Conservation (phyloP, 257 asterid species). For the Rubia yunnanensis region DNA sequence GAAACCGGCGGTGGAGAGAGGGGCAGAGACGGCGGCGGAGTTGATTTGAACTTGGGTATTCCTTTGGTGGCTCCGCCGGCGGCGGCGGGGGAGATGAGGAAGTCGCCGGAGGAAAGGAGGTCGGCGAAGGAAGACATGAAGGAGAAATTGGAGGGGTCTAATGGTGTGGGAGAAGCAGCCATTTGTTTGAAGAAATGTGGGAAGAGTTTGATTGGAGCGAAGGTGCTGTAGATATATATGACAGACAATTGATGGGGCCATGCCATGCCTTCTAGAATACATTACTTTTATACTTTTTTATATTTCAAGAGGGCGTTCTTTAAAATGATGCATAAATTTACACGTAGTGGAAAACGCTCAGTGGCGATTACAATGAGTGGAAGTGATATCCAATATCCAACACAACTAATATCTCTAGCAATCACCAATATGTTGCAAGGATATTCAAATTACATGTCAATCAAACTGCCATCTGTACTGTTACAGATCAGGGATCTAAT, state of each 20-base stretch:
- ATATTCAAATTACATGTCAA: no score
- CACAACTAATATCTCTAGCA: no score
- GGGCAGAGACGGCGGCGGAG: conserved; percentile 81
- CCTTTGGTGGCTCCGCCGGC: conserved; percentile 31
- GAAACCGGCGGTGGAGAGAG: conserved; percentile 52
- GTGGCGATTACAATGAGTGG: no score
- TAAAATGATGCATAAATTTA: no score
- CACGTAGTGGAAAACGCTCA: no score
- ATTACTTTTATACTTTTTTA: no score
- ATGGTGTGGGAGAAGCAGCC: conserved; percentile 30
- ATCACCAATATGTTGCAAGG: no score
- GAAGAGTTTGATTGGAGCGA: not conserved
- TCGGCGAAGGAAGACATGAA: conserved; percentile 52
- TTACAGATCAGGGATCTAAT: no score
- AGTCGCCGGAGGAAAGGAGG: conserved; percentile 45
- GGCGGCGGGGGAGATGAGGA: conserved; percentile 15
- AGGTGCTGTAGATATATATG: not conserved
- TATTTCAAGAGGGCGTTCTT: no score
- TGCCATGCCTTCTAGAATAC: not conserved
- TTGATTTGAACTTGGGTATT: conserved; percentile 66
- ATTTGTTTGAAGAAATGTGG: conserved; percentile 10
- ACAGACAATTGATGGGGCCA: not conserved
- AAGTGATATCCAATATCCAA: no score
- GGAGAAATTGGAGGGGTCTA: conserved; percentile 23
- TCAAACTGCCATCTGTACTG: no score